Evolutionary conservation across 768 basidiomycete species (phyloP).

Genomic region (Calocybe indica): DNA sequence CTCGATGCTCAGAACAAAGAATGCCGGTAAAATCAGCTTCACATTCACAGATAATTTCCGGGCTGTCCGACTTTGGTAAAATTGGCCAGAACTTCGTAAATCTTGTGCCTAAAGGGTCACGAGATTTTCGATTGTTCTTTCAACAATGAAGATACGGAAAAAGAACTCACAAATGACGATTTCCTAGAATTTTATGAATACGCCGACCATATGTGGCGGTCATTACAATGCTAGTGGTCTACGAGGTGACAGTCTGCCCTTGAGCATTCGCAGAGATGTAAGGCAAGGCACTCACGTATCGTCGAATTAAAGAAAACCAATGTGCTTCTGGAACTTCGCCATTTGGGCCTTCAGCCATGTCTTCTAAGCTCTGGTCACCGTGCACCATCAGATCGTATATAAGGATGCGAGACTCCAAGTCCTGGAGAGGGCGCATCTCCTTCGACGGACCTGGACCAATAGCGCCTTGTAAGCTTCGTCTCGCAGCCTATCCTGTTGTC

Average conservation of each 20-base stretch:
- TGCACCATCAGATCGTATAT: constrained; percentile 16
- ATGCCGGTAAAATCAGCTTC: constrained; percentile 8
- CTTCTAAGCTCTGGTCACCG: constrained; percentile 11
- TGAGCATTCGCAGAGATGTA: not conserved
- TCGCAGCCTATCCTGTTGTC: constrained; percentile 9
- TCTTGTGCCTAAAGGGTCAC: constrained; percentile 11
- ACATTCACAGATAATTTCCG: constrained; percentile 17
- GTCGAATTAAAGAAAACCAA: constrained; percentile 21
- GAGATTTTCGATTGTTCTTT: not conserved
- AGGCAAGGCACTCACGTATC: constrained; percentile 15
- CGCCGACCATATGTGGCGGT: constrained; percentile 17
- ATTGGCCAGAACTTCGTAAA: constrained; percentile 18
- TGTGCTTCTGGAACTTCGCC: constrained; percentile 20
- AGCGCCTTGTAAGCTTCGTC: constrained; percentile 15
- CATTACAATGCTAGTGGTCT: constrained; percentile 20
- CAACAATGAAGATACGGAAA: not conserved
- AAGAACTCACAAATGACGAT: constrained; percentile 11
- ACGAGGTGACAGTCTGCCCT: not conserved
- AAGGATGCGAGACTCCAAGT: constrained; percentile 19
- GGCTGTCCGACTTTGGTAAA: constrained; percentile 17
- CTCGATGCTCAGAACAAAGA: constrained; percentile 16
- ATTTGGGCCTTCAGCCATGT: constrained; percentile 9
- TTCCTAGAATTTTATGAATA: constrained; percentile 13
- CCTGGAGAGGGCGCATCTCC: constrained; percentile 14
- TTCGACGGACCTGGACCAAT: constrained; percentile 20